Conservation (phyloP, 78 protist genomes). For the Dictyostelium purpureum region DNA sequence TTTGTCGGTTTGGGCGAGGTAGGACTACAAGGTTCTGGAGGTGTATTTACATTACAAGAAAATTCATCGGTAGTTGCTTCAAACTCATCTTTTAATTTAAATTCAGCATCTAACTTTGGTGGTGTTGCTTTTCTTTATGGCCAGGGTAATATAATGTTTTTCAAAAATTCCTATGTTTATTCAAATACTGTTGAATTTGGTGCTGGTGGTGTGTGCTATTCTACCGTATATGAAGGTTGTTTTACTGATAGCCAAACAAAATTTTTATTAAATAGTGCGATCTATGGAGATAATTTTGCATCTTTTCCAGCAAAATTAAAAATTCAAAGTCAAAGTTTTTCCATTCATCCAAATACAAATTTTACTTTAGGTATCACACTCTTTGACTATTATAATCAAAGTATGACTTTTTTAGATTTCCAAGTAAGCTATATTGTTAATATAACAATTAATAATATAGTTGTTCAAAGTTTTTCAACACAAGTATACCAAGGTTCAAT, state of each 20-base stretch:
- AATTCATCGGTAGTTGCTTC: background rate
- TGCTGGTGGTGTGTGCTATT: constrained; percentile 55
- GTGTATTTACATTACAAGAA: too few relatives aligned
- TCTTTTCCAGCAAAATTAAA: background rate
- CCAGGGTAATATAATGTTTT: background rate
- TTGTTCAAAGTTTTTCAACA: background rate
- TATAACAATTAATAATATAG: background rate
- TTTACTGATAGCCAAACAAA: background rate
- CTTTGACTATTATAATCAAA: constrained; percentile 15
- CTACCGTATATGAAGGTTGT: background rate
- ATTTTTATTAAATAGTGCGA: background rate
- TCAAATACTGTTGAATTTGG: background rate
- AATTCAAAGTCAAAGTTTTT: background rate
- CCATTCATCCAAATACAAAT: constrained; percentile 25
- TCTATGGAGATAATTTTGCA: constrained; percentile 13
- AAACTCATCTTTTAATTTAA: background rate
- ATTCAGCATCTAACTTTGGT: background rate
- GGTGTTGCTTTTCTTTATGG: background rate
- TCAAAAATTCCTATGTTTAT: too few relatives aligned
- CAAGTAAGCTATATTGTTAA: background rate
- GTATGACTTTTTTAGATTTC: background rate
- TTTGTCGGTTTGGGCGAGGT: too few relatives aligned
- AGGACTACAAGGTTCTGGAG: too few relatives aligned
- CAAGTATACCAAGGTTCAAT: background rate
- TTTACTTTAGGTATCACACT: background rate